phyloP scores from a whole-genome alignment of 2,329 filamentous ascomycete species.

The Phaeosphaeria sp. region DNA sequence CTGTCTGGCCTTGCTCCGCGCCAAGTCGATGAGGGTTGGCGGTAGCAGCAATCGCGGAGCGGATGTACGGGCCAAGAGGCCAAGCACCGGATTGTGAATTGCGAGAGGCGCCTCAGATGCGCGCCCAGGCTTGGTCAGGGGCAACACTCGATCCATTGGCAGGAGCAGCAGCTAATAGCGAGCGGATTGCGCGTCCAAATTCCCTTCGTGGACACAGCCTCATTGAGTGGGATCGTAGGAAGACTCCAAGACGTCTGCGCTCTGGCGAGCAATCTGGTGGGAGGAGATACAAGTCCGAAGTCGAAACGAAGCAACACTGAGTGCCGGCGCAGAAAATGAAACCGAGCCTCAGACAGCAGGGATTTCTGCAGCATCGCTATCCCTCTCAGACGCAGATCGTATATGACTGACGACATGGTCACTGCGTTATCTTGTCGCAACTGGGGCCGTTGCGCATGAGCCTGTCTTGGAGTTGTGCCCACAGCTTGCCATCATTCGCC shows the following conservation, averaged over 20 bases:
- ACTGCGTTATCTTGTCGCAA: neutral
- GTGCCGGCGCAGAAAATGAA: neutral
- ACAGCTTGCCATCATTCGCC: neutral
- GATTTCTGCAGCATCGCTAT: neutral
- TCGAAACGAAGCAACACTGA: constrained; percentile 9
- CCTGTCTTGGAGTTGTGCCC: constrained; percentile 1
- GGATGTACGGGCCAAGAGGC: constrained; percentile 35
- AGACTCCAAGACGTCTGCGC: constrained; percentile 1
- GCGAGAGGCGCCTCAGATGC: constrained; percentile 29
- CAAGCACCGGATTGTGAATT: constrained; percentile 31
- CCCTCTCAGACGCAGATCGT: neutral
- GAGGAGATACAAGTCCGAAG: neutral
- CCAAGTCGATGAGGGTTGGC: constrained; percentile 43
- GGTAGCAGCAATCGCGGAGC: constrained; percentile 33
- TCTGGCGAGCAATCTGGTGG: constrained; percentile 9
- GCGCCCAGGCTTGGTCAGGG: constrained; percentile 46
- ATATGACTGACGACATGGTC: constrained; percentile 1
- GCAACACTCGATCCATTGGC: constrained; percentile 24
- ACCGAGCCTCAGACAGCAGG: neutral
- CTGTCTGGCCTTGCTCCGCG: constrained; percentile 36
- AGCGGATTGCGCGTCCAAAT: constrained; percentile 15
- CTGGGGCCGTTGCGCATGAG: neutral
- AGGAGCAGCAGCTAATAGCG: constrained; percentile 16
- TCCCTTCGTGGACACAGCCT: constrained; percentile 34
- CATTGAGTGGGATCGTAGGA: constrained; percentile 15